Conservation (phyloP, 1,284 basidiomycete genomes). For the Ceratorhiza oryzae-sativae region DNA sequence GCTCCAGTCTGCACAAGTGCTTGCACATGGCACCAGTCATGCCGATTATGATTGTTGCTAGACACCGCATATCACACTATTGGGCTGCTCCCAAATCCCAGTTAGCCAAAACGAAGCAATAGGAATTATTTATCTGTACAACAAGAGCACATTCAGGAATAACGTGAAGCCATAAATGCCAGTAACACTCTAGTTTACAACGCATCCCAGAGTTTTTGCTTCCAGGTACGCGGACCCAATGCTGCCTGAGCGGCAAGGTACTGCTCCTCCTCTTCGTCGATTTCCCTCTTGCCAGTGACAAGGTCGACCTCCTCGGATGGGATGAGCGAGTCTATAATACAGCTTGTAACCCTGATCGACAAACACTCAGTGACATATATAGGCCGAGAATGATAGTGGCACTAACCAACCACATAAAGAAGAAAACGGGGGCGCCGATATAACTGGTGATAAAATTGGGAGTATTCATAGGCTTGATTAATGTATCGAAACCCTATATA, state of each 20-base stretch:
- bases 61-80: no score
- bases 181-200: constrained; percentile 36
- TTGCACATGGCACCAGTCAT: no score
- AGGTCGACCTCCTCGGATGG: constrained; percentile 66
- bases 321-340: constrained; percentile 61
- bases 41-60: no score
- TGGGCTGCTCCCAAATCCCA: no score
- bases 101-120: no score
- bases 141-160: neutral
- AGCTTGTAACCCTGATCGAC: constrained; percentile 61
- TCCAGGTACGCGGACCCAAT: constrained; percentile 42
- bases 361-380: neutral
- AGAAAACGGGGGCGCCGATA: constrained; percentile 57
- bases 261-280: constrained; percentile 68
- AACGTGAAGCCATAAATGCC: neutral
- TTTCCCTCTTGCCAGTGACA: constrained; percentile 65
- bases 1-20: no score
- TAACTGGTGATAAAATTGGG: constrained; percentile 66
- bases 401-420: constrained; percentile 58
- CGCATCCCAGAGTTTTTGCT: constrained; percentile 44
- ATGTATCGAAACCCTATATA: constrained; percentile 65
- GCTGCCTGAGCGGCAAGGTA: constrained; percentile 55
- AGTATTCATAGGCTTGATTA: constrained; percentile 59
- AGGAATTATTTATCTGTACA: neutral
- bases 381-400: neutral